These are phyloP conservation scores for Physaria fendleri DNA, from an alignment of 345 rosid genomes.

Conservation along the genomic window DNA sequence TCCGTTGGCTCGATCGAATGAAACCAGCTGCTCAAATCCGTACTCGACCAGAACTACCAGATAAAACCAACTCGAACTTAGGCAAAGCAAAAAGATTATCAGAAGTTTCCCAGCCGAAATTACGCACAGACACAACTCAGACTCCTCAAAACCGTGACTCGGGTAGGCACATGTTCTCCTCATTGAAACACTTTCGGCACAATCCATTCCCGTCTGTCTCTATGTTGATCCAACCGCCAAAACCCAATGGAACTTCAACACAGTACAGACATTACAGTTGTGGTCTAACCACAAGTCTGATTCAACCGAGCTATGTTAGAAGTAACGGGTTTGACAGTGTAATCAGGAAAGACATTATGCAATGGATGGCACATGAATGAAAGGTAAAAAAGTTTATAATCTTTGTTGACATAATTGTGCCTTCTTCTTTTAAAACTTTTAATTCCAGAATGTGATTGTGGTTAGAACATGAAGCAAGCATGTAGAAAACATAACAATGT, in stretches of 20 bases:
- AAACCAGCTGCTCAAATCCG: constrained; percentile 94
- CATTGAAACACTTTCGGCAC: constrained; percentile 38
- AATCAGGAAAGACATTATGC: constrained; percentile 65
- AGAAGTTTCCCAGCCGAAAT: constrained; percentile 36
- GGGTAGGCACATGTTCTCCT: constrained; percentile 46
- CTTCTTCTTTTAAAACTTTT: neutral
- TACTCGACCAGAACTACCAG: constrained; percentile 23
- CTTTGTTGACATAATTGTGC: neutral
- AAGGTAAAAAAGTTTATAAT: neutral
- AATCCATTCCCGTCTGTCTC: constrained; percentile 53
- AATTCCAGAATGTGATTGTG: neutral
- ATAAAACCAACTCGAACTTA: constrained; percentile 20
- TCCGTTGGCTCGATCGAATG: constrained; percentile 73
- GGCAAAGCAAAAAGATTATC: constrained; percentile 38
- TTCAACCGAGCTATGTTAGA: constrained; percentile 22
- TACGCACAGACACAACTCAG: constrained; percentile 29
- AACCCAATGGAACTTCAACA: constrained; percentile 41
- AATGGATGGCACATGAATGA: constrained; percentile 44
- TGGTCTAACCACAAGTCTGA: constrained; percentile 17
- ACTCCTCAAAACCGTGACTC: constrained; percentile 41
- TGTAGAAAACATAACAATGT: neutral
- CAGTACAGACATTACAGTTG: constrained; percentile 51
- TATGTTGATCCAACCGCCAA: constrained; percentile 57
- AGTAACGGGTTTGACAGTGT: constrained; percentile 37
- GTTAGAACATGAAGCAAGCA: neutral